Evolutionary conservation across 2,329 filamentous ascomycete species (phyloP).

Genomic region (Atkinsonella texensis): DNA sequence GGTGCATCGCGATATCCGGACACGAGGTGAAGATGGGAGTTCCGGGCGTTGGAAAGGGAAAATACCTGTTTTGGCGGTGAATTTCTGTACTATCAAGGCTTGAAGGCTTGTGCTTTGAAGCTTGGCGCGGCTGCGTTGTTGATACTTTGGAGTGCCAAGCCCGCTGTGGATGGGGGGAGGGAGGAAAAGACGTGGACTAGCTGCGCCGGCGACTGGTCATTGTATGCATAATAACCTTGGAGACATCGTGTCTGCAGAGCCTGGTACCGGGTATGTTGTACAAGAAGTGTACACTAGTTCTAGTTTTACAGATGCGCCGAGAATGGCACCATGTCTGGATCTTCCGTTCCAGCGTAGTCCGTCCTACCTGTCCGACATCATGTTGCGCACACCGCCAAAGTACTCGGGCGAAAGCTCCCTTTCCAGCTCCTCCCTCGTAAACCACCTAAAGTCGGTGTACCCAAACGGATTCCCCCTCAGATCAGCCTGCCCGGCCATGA

Average conservation of each 20-base stretch:
- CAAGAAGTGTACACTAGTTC: constrained; percentile 1
- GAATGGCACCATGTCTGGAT: neutral
- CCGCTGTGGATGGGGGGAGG: too few species aligned
- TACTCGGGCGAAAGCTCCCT: constrained; percentile 54
- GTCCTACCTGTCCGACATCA: constrained; percentile 64
- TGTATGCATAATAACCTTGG: too few species aligned
- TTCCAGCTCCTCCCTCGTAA: constrained; percentile 78
- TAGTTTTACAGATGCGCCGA: constrained; percentile 1
- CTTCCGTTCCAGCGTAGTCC: neutral
- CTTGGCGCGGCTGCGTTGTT: too few species aligned
- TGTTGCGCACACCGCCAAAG: constrained; percentile 65
- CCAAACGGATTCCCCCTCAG: constrained; percentile 59
- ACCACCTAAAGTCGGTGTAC: constrained; percentile 78
- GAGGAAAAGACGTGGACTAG: too few species aligned
- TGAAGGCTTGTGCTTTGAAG: too few species aligned
- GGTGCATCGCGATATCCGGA: too few species aligned
- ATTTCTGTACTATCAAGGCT: too few species aligned
- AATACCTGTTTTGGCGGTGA: too few species aligned
- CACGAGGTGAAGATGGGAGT: neutral
- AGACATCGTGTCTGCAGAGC: too few species aligned
- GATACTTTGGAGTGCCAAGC: too few species aligned
- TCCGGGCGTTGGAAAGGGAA: neutral
- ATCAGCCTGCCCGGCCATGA: constrained; percentile 93
- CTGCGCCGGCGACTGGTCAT: neutral
- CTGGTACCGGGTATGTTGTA: neutral